Conservation (phyloP, 495 filamentous ascomycete genomes). For the Aspergillus steynii region DNA sequence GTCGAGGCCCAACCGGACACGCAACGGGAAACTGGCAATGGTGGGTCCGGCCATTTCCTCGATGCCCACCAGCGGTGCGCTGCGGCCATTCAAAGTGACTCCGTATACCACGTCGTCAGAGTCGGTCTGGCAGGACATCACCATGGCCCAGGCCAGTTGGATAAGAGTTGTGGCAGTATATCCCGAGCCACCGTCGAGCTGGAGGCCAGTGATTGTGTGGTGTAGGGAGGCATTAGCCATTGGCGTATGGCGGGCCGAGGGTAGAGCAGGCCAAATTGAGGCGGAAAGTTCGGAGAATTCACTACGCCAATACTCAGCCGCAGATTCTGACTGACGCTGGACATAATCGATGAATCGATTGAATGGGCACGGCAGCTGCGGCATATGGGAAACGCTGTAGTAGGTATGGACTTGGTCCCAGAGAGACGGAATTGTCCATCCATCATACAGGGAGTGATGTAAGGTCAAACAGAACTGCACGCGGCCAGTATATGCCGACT, state of each 20-base stretch:
- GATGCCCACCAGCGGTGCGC: conserved; percentile 30
- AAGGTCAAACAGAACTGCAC: not conserved
- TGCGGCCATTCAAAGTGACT: conserved; percentile 32
- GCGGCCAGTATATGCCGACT: not conserved
- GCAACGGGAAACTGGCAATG: too few relatives aligned
- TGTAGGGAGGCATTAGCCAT: too few relatives aligned
- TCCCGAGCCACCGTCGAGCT: not conserved
- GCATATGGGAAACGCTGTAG: too few relatives aligned
- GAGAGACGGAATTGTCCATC: not conserved
- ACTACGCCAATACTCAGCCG: too few relatives aligned
- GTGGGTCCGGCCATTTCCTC: conserved; percentile 39
- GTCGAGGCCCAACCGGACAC: too few relatives aligned
- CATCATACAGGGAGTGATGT: not conserved
- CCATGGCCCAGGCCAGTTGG: conserved; percentile 36
- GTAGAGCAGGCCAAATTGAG: too few relatives aligned
- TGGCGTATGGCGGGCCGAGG: too few relatives aligned
- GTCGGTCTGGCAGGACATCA: conserved; percentile 27
- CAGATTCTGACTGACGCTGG: too few relatives aligned
- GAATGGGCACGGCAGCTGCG: too few relatives aligned
- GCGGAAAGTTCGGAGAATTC: too few relatives aligned
- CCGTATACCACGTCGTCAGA: conserved; percentile 36
- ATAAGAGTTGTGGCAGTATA: not conserved
- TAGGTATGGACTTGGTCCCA: not conserved
- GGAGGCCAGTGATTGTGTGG: too few relatives aligned
- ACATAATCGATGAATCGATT: not conserved